Percentiles rank a stretch among this genome's conserved stretches.
These are phyloP conservation scores for Yamadazyma aaseri DNA, from an alignment of 1,139 yeast genomes.

Conservation along the genomic window DNA sequence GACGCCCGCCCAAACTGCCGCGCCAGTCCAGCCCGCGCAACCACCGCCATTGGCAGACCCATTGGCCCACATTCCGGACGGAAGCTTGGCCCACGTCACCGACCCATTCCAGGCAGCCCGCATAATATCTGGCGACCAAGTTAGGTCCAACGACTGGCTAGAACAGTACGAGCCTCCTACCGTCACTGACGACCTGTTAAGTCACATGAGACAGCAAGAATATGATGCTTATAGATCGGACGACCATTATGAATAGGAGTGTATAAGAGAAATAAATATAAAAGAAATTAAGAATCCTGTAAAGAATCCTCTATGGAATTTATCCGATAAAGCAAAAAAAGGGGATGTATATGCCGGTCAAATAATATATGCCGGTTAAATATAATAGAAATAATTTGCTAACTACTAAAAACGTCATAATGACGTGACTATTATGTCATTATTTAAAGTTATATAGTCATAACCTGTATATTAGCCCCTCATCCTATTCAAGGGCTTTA, in stretches of 20 bases:
- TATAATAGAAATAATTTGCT: too few relatives aligned
- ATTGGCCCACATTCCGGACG: slow-evolving; percentile 44
- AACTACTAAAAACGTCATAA: slow-evolving; percentile 1
- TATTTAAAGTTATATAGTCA: too few relatives aligned
- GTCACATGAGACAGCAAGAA: slow-evolving; percentile 35
- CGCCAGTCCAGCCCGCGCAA: too few relatives aligned
- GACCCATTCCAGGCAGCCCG: slow-evolving; percentile 44
- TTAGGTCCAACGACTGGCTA: slow-evolving; percentile 35
- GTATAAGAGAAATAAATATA: too few relatives aligned
- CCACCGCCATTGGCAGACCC: slow-evolving; percentile 45
- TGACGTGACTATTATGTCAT: slow-evolving; percentile 1
- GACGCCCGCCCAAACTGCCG: slow-evolving; percentile 4
- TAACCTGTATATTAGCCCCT: too few relatives aligned
- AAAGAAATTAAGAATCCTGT: too few relatives aligned
- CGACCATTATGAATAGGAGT: slow-evolving; percentile 28
- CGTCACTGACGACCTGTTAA: slow-evolving; percentile 14
- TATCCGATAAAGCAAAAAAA: too few relatives aligned
- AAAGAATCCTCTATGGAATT: too few relatives aligned
- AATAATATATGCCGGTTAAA: too few relatives aligned
- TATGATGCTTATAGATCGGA: slow-evolving; percentile 44
- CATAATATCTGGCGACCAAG: slow-evolving; percentile 44
- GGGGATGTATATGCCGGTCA: too few relatives aligned
- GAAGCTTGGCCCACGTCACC: slow-evolving; percentile 27
- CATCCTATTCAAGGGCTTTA: too few relatives aligned
- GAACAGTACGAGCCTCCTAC: slow-evolving; percentile 19